phyloP scores from a whole-genome alignment of 176 grass and related monocot genomes.

The Phoenix roebelenii region DNA sequence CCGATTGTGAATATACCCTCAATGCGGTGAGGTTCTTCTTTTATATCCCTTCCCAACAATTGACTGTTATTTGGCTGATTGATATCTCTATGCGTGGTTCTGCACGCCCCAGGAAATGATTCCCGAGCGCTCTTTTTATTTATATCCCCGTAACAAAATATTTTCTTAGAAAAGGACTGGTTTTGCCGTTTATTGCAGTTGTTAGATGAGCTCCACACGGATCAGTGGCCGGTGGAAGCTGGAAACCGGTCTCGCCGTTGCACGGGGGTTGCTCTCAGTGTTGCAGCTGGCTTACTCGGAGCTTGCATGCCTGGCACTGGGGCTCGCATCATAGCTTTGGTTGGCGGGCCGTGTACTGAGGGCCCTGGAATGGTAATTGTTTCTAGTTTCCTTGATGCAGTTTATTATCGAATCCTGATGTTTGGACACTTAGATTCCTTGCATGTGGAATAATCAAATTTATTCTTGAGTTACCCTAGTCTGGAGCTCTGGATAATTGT shows the following conservation, averaged over 20 bases:
- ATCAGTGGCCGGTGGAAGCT: slow-evolving; percentile 80
- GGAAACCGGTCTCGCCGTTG: slow-evolving; percentile 70
- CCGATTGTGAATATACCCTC: slow-evolving; percentile 77
- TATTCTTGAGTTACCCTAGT: too few relatives aligned
- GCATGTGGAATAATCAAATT: too few relatives aligned
- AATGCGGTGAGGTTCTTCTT: slow-evolving; percentile 48
- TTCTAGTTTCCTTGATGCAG: too few relatives aligned
- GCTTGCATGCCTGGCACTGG: slow-evolving; percentile 85
- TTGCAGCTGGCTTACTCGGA: slow-evolving; percentile 83
- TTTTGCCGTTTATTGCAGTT: slow-evolving; percentile 31
- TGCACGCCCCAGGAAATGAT: too few relatives aligned
- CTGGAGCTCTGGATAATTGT: too few relatives aligned
- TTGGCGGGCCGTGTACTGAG: slow-evolving; percentile 84
- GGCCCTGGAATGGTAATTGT: slow-evolving; percentile 86
- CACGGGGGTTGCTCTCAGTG: slow-evolving; percentile 84
- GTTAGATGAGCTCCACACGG: slow-evolving; percentile 80
- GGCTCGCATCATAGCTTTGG: slow-evolving; percentile 76
- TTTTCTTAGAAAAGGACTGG: too few relatives aligned
- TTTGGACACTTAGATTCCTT: too few relatives aligned
- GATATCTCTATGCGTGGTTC: too few relatives aligned
- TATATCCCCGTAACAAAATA: too few relatives aligned
- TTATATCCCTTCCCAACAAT: neutral
- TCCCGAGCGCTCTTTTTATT: too few relatives aligned
- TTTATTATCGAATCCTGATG: too few relatives aligned
- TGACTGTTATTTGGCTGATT: too few relatives aligned